These are phyloP conservation scores for Diaporthe ampelina DNA, from an alignment of 2,329 filamentous ascomycete species.

Conservation along the genomic window DNA sequence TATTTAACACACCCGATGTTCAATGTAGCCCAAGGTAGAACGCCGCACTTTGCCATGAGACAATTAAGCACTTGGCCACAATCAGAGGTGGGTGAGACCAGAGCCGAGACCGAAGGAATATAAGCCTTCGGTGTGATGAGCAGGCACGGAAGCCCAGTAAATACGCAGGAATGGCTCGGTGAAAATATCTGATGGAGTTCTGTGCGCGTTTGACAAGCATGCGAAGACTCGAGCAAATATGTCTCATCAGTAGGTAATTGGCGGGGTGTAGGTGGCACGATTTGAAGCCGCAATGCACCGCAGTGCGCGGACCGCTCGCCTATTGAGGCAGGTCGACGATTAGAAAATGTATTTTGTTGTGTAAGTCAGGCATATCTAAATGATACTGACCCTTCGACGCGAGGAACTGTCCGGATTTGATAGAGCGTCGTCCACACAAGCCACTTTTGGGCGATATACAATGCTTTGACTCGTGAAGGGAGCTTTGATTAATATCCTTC, in stretches of 20 bases:
- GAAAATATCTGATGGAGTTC: neutral
- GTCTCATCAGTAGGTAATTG: neutral
- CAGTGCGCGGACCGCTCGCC: neutral
- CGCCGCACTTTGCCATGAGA: neutral
- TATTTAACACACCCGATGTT: neutral
- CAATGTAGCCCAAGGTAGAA: conserved; percentile 1
- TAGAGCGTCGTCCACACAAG: neutral
- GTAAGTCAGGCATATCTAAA: neutral
- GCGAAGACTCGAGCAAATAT: neutral
- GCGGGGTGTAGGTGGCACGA: neutral
- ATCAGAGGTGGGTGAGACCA: neutral
- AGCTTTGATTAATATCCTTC: neutral
- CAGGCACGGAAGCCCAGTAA: too few relatives aligned
- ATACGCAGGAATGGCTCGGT: neutral
- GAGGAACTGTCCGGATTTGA: neutral
- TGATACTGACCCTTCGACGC: neutral
- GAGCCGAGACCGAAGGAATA: too few relatives aligned
- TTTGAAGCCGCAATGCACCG: neutral
- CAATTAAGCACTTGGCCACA: neutral
- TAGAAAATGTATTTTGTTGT: neutral
- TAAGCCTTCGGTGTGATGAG: neutral
- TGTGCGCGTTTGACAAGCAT: conserved; percentile 12
- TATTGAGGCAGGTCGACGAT: neutral
- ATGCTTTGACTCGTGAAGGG: neutral
- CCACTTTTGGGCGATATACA: neutral